Conservation (phyloP, 2,329 filamentous ascomycete species). For the Exophiala oligosperma region DNA sequence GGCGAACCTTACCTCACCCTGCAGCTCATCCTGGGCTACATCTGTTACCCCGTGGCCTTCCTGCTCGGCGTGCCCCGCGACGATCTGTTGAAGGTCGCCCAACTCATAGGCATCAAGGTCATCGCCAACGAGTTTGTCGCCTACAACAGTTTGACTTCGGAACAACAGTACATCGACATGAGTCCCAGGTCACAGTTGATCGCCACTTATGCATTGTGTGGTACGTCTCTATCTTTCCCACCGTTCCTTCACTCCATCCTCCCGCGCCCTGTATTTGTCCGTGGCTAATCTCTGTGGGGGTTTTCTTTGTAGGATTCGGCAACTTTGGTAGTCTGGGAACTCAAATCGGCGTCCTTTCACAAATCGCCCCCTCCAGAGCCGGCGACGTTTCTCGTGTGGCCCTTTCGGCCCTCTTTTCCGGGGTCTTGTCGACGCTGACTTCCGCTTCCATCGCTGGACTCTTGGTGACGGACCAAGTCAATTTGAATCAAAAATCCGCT, state of each 20-base stretch:
- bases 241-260: background rate
- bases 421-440: conserved; percentile 75
- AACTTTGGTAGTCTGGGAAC: conserved; percentile 87
- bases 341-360: conserved; percentile 83
- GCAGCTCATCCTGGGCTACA: conserved; percentile 72
- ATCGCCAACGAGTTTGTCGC: conserved; percentile 84
- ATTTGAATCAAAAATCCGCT: background rate
- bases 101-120: conserved; percentile 82
- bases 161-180: conserved; percentile 57
- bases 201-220: conserved; percentile 80
- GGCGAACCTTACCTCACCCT: conserved; percentile 66
- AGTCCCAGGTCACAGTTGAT: conserved; percentile 74
- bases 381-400: conserved; percentile 76
- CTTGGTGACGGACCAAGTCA: conserved; percentile 50
- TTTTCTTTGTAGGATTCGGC: conserved; percentile 58
- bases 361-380: conserved; percentile 72
- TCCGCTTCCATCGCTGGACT: conserved; percentile 77
- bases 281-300: too few species aligned
- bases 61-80: conserved; percentile 74
- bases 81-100: conserved; percentile 69
- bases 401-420: conserved; percentile 73
- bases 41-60: conserved; percentile 77
- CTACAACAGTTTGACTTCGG: conserved; percentile 58
- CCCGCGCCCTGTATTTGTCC: too few species aligned
- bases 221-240: conserved; percentile 34